phyloP scores from a whole-genome alignment of 495 filamentous ascomycete genomes.

The Jackrogersella minutella region DNA sequence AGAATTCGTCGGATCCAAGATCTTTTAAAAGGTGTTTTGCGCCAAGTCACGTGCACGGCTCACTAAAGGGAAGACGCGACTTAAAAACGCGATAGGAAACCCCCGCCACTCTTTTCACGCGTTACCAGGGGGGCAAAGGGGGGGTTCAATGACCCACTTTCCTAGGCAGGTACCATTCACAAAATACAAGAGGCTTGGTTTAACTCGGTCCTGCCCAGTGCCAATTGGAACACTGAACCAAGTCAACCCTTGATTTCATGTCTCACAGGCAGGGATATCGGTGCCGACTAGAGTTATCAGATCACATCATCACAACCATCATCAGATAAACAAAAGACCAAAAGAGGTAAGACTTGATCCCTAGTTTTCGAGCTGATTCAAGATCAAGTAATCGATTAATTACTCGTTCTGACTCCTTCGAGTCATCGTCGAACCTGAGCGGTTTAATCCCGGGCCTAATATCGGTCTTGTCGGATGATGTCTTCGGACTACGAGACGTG shows the following conservation, averaged over 20 bases:
- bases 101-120: constrained; percentile 41
- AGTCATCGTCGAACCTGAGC: constrained; percentile 18
- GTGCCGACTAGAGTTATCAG: constrained; percentile 38
- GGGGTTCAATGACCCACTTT: neutral
- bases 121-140: constrained; percentile 1
- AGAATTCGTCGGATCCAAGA: constrained; percentile 26
- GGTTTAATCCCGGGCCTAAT: constrained; percentile 27
- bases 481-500: constrained; percentile 26
- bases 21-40: constrained; percentile 42
- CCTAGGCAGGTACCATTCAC: neutral
- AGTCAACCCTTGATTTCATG: constrained; percentile 27
- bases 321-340: constrained; percentile 29
- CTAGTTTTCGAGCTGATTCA: constrained; percentile 39
- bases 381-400: constrained; percentile 39
- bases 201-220: constrained; percentile 11
- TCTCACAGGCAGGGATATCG: constrained; percentile 32
- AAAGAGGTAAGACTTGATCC: constrained; percentile 17
- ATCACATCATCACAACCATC: too few relatives aligned
- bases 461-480: constrained; percentile 24
- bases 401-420: constrained; percentile 18
- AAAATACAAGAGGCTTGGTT: constrained; percentile 21
- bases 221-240: too few relatives aligned
- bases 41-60: constrained; percentile 43
- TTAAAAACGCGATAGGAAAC: constrained; percentile 9
- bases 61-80: constrained; percentile 17